These are phyloP conservation scores for Acephala macrosclerotiorum DNA, from an alignment of 2,329 filamentous ascomycete genomes.

Conservation along the genomic window DNA sequence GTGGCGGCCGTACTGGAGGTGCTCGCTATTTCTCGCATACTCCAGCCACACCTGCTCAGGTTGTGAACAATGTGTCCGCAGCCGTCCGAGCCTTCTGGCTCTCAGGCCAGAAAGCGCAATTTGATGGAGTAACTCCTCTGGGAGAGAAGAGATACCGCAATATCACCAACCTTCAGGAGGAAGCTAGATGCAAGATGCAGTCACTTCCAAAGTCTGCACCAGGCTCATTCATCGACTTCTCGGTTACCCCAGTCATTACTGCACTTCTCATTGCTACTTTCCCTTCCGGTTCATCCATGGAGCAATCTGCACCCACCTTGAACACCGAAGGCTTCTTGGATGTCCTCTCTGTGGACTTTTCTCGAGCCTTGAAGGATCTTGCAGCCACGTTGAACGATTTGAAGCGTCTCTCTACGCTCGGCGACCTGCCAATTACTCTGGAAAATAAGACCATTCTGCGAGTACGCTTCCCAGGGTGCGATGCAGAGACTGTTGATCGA, in stretches of 20 bases:
- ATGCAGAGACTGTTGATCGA: constrained; percentile 79
- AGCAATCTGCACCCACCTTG: constrained; percentile 64
- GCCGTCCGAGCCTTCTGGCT: constrained; percentile 91
- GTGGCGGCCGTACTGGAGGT: constrained; percentile 73
- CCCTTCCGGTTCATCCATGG: constrained; percentile 49
- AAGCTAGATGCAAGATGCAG: constrained; percentile 73
- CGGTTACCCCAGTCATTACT: constrained; percentile 87
- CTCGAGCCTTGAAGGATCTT: constrained; percentile 83
- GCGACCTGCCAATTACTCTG: constrained; percentile 83
- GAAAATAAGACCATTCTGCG: constrained; percentile 68
- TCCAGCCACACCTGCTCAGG: constrained; percentile 84
- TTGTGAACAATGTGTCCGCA: constrained; percentile 93
- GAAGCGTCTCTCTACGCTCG: constrained; percentile 76
- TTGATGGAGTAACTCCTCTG: constrained; percentile 76
- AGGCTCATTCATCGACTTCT: constrained; percentile 89
- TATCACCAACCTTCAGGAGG: constrained; percentile 77
- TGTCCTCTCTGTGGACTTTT: constrained; percentile 86
- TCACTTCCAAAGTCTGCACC: constrained; percentile 62
- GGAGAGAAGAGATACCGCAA: constrained; percentile 83
- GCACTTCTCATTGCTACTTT: constrained; percentile 73
- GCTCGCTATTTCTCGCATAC: constrained; percentile 90
- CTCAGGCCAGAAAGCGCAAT: constrained; percentile 88
- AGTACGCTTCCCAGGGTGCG: constrained; percentile 90
- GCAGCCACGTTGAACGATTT: constrained; percentile 82
- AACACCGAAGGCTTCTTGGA: constrained; percentile 87